These are phyloP conservation scores for Didymella pomorum DNA, from an alignment of 2,329 filamentous ascomycete species.

Conservation along the genomic window DNA sequence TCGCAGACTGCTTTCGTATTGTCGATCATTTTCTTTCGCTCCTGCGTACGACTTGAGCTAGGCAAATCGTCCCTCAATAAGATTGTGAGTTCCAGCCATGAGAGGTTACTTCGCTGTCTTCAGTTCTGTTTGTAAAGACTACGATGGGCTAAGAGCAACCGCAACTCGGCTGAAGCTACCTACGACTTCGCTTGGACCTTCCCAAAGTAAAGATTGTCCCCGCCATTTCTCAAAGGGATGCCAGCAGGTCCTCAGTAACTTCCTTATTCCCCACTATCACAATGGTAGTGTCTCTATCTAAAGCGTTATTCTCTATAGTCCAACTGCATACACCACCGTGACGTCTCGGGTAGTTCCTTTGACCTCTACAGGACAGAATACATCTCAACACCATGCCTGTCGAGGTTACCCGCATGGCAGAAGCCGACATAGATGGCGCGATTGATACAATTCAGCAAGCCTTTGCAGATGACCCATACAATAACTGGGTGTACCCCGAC, in stretches of 20 bases:
- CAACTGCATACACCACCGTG: neutral
- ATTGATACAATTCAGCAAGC: constrained; percentile 72
- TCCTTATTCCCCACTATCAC: constrained; percentile 20
- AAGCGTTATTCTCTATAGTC: too few relatives aligned
- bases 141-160: neutral
- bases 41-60: neutral
- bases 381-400: constrained; percentile 53
- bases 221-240: constrained; percentile 1
- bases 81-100: neutral
- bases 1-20: neutral
- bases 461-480: constrained; percentile 73
- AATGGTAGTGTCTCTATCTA: constrained; percentile 19
- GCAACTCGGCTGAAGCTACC: constrained; percentile 3
- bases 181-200: constrained; percentile 16
- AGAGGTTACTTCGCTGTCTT: neutral
- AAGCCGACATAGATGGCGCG: constrained; percentile 68
- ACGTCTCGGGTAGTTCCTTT: neutral
- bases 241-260: constrained; percentile 7
- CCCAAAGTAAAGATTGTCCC: constrained; percentile 1
- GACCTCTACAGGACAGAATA: neutral
- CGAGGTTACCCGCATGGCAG: constrained; percentile 63
- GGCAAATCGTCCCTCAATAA: neutral
- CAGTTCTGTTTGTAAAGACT: neutral
- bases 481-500: constrained; percentile 69
- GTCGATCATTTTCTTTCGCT: neutral